Percentiles rank a stretch among this genome's conserved stretches.
phyloP scores from a whole-genome alignment of 192 early-diverging fungal species.

The Rhizophagus clarus region DNA sequence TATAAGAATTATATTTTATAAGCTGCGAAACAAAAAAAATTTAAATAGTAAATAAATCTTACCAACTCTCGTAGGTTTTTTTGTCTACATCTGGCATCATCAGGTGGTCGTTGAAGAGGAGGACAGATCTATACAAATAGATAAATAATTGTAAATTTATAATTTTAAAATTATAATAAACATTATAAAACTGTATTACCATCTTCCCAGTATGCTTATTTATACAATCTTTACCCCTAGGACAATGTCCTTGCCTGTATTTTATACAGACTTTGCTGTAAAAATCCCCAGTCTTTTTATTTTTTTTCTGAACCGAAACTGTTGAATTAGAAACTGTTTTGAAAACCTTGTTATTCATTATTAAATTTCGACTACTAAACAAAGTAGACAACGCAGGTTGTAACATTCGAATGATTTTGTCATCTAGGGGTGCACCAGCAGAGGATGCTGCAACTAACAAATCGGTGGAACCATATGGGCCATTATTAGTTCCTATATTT shows the following conservation, averaged over 20 bases:
- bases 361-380: neutral
- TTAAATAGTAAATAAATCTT: neutral
- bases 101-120: neutral
- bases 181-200: neutral
- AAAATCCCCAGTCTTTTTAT: neutral
- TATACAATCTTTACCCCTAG: constrained; percentile 1
- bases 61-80: constrained; percentile 15
- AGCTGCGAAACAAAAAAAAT: neutral
- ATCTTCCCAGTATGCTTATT: constrained; percentile 6
- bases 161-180: neutral
- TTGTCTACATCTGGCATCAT: neutral
- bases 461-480: neutral
- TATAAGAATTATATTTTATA: neutral
- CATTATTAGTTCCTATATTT: neutral
- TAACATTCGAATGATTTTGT: neutral
- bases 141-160: neutral
- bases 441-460: neutral
- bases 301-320: neutral
- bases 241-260: constrained; percentile 10
- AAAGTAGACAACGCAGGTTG: neutral
- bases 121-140: constrained; percentile 12
- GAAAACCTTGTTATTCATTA: neutral
- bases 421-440: neutral
- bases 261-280: constrained; percentile 6
- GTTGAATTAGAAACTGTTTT: neutral